Evolutionary conservation across 441 rosid species (phyloP).

Genomic region (Syzygium malaccense): DNA sequence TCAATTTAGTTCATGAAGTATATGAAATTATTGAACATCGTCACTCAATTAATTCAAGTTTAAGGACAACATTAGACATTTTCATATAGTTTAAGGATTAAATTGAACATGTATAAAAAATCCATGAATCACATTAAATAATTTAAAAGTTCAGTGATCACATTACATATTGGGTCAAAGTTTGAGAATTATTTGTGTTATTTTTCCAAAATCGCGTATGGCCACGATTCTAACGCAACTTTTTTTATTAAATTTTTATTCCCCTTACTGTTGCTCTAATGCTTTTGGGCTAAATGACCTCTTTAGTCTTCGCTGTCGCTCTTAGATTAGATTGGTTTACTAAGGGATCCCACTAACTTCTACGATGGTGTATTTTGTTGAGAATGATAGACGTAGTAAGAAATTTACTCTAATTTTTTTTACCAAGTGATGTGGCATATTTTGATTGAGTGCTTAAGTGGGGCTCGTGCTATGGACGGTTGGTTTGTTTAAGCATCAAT

Average conservation of each 20-base stretch:
- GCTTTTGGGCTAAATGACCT: neutral
- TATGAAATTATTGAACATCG: too few species aligned
- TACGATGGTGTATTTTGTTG: neutral
- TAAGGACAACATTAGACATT: fast-evolving
- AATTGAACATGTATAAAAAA: neutral
- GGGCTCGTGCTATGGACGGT: neutral
- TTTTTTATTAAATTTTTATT: neutral
- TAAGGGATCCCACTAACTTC: neutral
- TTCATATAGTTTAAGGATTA: neutral
- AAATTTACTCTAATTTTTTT: neutral
- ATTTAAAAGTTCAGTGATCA: fast-evolving
- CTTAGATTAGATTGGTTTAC: neutral
- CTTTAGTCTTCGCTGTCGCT: neutral
- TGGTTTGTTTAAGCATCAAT: neutral
- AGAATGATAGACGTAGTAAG: neutral
- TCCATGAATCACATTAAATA: fast-evolving
- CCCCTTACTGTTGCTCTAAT: neutral
- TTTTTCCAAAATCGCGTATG: neutral
- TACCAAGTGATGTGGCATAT: too few species aligned
- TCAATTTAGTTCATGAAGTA: fast-evolving
- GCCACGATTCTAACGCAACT: neutral
- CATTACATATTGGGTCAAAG: neutral
- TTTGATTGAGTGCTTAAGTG: neutral
- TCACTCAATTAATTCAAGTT: too few species aligned
- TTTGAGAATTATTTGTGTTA: neutral